Conservation (phyloP, 768 basidiomycete species). For the Agaricus subrufescens region DNA sequence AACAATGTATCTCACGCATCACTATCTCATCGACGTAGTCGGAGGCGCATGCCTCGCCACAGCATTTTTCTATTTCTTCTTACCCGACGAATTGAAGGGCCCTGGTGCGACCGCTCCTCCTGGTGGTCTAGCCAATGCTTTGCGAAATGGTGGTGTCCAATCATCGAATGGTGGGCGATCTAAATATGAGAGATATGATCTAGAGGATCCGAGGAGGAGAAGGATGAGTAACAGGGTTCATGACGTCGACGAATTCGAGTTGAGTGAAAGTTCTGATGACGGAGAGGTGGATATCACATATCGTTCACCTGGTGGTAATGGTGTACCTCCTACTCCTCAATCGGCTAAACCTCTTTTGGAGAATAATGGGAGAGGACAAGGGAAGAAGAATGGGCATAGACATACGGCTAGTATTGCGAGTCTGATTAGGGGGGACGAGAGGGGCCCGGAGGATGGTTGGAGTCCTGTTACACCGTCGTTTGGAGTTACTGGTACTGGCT, state of each 20-base stretch:
- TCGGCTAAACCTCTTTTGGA: conserved; percentile 21
- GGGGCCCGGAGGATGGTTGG: conserved; percentile 77
- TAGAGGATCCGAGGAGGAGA: conserved; percentile 52
- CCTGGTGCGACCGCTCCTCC: conserved; percentile 47
- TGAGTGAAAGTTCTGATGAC: conserved; percentile 59
- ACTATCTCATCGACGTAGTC: conserved; percentile 98
- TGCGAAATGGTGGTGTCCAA: not conserved
- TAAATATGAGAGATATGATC: conserved; percentile 77
- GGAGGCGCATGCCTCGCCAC: conserved; percentile 90
- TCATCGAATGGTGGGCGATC: conserved; percentile 12
- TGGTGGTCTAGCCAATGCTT: conserved; percentile 3
- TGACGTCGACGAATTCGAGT: conserved; percentile 51
- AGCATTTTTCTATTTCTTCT: conserved; percentile 80
- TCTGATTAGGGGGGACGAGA: conserved; percentile 71
- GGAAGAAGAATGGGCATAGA: conserved; percentile 37
- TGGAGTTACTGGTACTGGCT: conserved; percentile 42
- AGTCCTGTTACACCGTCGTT: conserved; percentile 63
- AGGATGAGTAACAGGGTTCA: conserved; percentile 29
- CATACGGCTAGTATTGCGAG: conserved; percentile 86
- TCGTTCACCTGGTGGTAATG: conserved; percentile 57
- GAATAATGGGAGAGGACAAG: conserved; percentile 12
- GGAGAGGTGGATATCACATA: conserved; percentile 68
- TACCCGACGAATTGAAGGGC: conserved; percentile 75
- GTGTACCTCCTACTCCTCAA: conserved; percentile 15
- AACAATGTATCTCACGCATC: conserved; percentile 98